Evolutionary conservation across 495 filamentous ascomycete species (phyloP).

Genomic region (Aspergillus indologenus): DNA sequence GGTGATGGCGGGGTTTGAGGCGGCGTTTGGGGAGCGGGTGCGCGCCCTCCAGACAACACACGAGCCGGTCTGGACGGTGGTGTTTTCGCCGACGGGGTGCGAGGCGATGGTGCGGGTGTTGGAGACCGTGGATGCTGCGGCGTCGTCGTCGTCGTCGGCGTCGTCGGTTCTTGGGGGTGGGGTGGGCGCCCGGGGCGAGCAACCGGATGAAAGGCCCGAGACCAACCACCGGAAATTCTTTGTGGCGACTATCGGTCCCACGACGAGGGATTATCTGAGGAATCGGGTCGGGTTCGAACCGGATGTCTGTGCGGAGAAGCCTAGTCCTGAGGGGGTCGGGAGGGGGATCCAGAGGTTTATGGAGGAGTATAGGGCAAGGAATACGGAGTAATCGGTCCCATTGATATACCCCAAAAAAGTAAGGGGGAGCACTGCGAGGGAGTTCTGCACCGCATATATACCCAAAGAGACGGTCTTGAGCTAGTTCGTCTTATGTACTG

Average conservation of each 20-base stretch:
- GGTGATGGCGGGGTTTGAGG: slow-evolving; percentile 69
- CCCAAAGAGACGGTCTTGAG: neutral
- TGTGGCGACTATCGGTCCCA: slow-evolving; percentile 90
- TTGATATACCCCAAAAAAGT: too few relatives aligned
- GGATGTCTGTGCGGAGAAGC: slow-evolving; percentile 77
- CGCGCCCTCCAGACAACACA: neutral
- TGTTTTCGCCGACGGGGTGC: slow-evolving; percentile 90
- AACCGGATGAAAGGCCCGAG: too few relatives aligned
- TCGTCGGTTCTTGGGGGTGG: neutral
- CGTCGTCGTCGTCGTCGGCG: neutral
- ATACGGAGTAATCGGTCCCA: neutral
- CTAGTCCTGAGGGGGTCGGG: slow-evolving; percentile 80
- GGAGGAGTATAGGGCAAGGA: slow-evolving; percentile 9
- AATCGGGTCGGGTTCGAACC: slow-evolving; percentile 66
- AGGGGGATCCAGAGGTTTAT: slow-evolving; percentile 61
- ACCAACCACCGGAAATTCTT: slow-evolving; percentile 41
- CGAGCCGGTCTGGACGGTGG: slow-evolving; percentile 72
- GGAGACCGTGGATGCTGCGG: slow-evolving; percentile 25
- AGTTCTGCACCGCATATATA: neutral
- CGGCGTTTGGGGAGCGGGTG: slow-evolving; percentile 54
- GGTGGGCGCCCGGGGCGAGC: too few relatives aligned
- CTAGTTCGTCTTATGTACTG: neutral
- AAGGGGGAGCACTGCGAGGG: too few relatives aligned
- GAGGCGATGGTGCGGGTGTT: slow-evolving; percentile 73
- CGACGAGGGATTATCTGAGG: slow-evolving; percentile 73